Base-by-base conservation (phyloP, 2,329 filamentous ascomycete species). In the Hypoxylon sp. region DNA sequence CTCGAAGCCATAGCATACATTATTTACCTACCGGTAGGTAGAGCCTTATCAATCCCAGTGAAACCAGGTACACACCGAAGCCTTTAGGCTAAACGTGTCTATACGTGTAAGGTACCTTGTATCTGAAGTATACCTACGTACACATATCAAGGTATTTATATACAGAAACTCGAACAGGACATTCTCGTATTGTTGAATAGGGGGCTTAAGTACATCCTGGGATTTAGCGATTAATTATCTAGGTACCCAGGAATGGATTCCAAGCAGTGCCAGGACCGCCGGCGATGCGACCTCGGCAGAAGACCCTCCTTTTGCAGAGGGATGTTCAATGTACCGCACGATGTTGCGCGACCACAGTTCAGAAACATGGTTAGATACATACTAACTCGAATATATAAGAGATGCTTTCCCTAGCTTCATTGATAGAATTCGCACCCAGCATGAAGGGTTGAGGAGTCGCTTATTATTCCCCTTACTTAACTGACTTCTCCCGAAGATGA, bases 301-400 rank as follows among this genome's bases (percentile, higher is more conserved):
- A 69, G 19, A 57, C 29, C 58, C 58, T 60, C 67, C 62, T 66
- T 69, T 58, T 44, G 58, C 19, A 54, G 31, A 56, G 57, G 55
- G 32, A n/a, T 51, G 3, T 46, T 50, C 44, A 59, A 53, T 24
- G 37, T 32, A 7, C 17, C 42, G 21, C 29, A 2, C 21, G 42
- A n/a, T 10, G 7, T 17, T 8, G 19, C 47, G 29, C 11, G n/a
- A 57, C 24, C 37, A 44, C 21, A 5, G n/a, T 10, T 47, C 37
- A 15, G 11, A 27, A 27, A 27, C 24, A 27, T 27, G 24, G 6
- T 24, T 17, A 32, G 27, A 35, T 37, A 21, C 2, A 35, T 37
- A 21, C 2, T 21, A 13, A 37, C 27, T 46, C 39, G 6, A 31
- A 13, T 32, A 55, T 55, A 55, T 17, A 55, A 21, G 24, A 44